Evolutionary conservation across 169 alveolate genomes (phyloP).

Genomic region (Plasmodium chabaudi): DNA sequence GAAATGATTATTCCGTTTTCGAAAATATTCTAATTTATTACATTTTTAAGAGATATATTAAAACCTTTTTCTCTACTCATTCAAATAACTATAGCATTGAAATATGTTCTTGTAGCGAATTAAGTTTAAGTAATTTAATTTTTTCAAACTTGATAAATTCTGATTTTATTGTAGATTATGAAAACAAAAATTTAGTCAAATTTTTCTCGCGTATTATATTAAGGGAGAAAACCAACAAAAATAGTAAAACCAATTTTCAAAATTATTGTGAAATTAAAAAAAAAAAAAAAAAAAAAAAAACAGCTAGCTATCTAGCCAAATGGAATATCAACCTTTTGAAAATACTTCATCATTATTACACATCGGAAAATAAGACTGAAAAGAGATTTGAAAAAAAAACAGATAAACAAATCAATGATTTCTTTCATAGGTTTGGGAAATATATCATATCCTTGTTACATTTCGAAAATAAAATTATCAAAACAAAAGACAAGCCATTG

Average conservation of each 20-base stretch:
- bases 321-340: conserved; percentile 51
- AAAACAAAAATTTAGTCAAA: neutral
- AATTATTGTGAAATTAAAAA: no score
- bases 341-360: conserved; percentile 15
- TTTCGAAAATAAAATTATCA: conserved; percentile 47
- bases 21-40: conserved; percentile 36
- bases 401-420: conserved; percentile 14
- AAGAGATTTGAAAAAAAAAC: neutral
- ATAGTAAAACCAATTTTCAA: neutral
- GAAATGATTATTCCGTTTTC: conserved; percentile 18
- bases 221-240: neutral
- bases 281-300: no score
- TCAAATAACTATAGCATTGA: conserved; percentile 29
- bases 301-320: neutral
- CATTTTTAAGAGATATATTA: conserved; percentile 7
- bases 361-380: neutral
- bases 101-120: conserved; percentile 52
- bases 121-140: conserved; percentile 30
- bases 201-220: conserved; percentile 24
- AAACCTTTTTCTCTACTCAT: neutral
- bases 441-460: conserved; percentile 37
- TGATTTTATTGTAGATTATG: neutral
- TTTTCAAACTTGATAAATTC: conserved; percentile 30
- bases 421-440: neutral
- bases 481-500: conserved; percentile 42